Evolutionary conservation across 2,329 filamentous ascomycete genomes (phyloP).

Genomic region (Talaromyces sp.): DNA sequence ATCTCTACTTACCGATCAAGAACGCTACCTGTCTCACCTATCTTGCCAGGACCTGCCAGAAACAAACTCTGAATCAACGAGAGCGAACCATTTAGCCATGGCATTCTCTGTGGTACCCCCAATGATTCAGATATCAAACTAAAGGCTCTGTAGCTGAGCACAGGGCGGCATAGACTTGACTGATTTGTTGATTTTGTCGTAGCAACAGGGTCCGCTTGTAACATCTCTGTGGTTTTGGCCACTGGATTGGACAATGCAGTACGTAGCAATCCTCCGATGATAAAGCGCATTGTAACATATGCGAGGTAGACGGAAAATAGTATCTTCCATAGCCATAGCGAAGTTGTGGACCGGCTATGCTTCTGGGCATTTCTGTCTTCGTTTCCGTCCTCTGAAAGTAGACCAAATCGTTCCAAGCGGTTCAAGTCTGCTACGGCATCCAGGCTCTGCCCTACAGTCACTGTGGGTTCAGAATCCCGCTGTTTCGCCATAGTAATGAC

Average conservation of each 20-base stretch:
- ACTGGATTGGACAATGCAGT: slow-evolving; percentile 63
- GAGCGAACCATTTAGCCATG: slow-evolving; percentile 76
- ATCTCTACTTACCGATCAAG: slow-evolving; percentile 78
- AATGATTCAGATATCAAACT: slow-evolving; percentile 68
- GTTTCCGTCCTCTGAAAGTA: slow-evolving; percentile 44
- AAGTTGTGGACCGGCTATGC: slow-evolving; percentile 32
- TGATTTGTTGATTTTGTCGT: slow-evolving; percentile 28
- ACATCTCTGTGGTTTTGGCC: slow-evolving; percentile 25
- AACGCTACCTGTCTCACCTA: slow-evolving; percentile 71
- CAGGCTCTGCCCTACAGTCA: slow-evolving; percentile 21
- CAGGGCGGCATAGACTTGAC: slow-evolving; percentile 45
- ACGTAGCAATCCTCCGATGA: slow-evolving; percentile 62
- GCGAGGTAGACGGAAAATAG: slow-evolving; percentile 51
- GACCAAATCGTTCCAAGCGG: slow-evolving; percentile 56
- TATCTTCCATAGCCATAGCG: slow-evolving; percentile 49
- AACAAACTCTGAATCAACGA: slow-evolving; percentile 73
- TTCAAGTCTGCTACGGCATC: slow-evolving; percentile 36
- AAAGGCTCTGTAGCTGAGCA: slow-evolving; percentile 76
- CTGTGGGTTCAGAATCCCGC: slow-evolving; percentile 14
- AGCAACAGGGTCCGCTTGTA: slow-evolving; percentile 26
- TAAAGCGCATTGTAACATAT: slow-evolving; percentile 63
- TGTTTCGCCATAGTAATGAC: slow-evolving; percentile 51
- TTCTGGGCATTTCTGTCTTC: slow-evolving; percentile 20
- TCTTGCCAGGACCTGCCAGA: slow-evolving; percentile 68
- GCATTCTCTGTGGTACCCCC: slow-evolving; percentile 77